Evolutionary conservation across 2,329 filamentous ascomycete species (phyloP).

Genomic region (Orbilia oligospora): DNA sequence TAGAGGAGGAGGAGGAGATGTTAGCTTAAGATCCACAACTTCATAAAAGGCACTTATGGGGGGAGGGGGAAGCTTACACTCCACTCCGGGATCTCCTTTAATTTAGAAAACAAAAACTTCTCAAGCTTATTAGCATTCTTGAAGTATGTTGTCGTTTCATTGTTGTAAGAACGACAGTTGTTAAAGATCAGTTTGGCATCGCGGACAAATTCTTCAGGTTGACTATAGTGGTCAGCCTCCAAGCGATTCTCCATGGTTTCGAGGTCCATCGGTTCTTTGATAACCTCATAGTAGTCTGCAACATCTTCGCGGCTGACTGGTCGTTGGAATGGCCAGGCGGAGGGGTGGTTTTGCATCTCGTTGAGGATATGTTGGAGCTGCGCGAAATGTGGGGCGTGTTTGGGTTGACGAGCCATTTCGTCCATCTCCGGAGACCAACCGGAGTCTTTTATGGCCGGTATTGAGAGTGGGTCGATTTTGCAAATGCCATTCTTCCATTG

Average conservation of each 20-base stretch:
- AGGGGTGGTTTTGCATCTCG: conserved; percentile 92
- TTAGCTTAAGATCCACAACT: conserved; percentile 10
- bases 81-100: conserved; percentile 65
- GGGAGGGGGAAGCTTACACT: conserved; percentile 63
- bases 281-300: conserved; percentile 98
- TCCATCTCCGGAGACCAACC: conserved; percentile 98
- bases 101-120: conserved; percentile 66
- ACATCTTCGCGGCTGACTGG: conserved; percentile 97
- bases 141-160: conserved; percentile 92
- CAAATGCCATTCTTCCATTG: conserved; percentile 84
- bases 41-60: neutral
- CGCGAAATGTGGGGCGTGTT: conserved; percentile 96
- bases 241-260: conserved; percentile 93
- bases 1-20: neutral
- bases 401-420: conserved; percentile 91
- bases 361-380: conserved; percentile 92
- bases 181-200: conserved; percentile 92
- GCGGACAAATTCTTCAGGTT: conserved; percentile 90
- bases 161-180: conserved; percentile 97
- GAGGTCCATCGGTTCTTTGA: conserved; percentile 90
- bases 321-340: conserved; percentile 93
- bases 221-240: conserved; percentile 91
- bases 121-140: conserved; percentile 94
- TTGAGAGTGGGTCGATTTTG: conserved; percentile 85
- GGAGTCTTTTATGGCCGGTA: conserved; percentile 83